Base-by-base conservation (phyloP, 1,284 basidiomycete species). In the Ceratobasidium papillatum region DNA sequence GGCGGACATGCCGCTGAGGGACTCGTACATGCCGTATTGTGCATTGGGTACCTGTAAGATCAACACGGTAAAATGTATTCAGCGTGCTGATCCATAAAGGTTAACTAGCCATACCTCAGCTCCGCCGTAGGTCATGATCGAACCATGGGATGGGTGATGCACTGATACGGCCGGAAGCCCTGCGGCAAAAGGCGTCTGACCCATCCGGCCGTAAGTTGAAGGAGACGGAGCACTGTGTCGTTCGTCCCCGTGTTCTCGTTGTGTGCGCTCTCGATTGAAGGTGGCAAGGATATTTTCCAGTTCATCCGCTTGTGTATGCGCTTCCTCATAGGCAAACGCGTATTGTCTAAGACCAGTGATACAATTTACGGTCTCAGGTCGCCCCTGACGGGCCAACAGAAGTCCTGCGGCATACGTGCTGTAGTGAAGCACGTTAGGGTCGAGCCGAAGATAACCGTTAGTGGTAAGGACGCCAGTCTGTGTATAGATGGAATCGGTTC, bases 321-420 rank as follows among this genome's bases (percentile, higher is more conserved):
- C 91, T 79, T 95, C 93, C 80, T 95, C 94, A 78, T 82, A 86
- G 17, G 83, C 78, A 27, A 79, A 77, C 2, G 83, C 91, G 81
- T 96, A 96, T 82, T 98, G 96, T 78, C 92, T 87, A 56, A 98
- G 85, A 4, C 92, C 96, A 9, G 87, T 88, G 78, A 96, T 90
- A 80, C 94, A 95, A 78, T 91, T 91, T 73, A 87, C 83, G 30
- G 93, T 92, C 82, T 97, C 95, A 2, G 89, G 89, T 25, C 92
- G 89, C 3, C 91, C 93, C 38, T 92, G 84, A n/a, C 89, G 87
- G 2, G 94, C 94, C 68, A 96, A 87, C n/a, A 94, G 84, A 65
- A 86, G 88, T 14, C 94, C 94, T 0, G 94, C 91, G 76, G 93
- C 90, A 77, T 92, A 92, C 80, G 93, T 91, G 78, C 90, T 90